Evolutionary conservation across 129 eudicot species (phyloP), one percentile per base, ranked within the genome.

Genomic region (Flaveria linearis): DNA sequence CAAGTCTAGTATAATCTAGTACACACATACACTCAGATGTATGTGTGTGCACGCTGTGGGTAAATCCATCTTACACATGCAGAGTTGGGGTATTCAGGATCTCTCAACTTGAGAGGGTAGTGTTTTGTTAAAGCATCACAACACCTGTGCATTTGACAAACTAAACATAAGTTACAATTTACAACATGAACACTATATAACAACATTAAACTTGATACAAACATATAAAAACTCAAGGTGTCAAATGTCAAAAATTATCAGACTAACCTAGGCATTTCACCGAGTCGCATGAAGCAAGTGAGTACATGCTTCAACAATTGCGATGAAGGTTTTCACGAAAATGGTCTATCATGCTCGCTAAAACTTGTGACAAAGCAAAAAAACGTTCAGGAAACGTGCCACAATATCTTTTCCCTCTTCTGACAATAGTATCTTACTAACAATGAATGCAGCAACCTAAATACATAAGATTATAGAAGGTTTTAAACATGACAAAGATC

Each of bases 221-320:
- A 39, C 8, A 30, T 20, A 36, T 14, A 62, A 20, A 6, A 50
- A 56, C 3, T 45, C 13, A 0, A 73, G 72, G 74, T 65, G 43
- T 65, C 2, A 7, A 74, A 66, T 18, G 69, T 56, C 46, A 80
- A 73, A 66, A 80, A 28, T 45, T 82, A 81, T 78, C 79, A 77
- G 77, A 77, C 83, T 76, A 80, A 83, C 90, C 87, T 86, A 20
- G 90, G 77, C 57, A 51, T 78, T 36, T 80, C 79, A 22, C 83
- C 55, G 47, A 86, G 49, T 11, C 78, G 76, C 56, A 66, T 33
- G 69, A 66, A 86, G 69, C 90, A 86, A 0, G 66, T 69, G 69
- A 86, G 62, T 7, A 83, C 58, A 74, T 86, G 84, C 41, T 77
- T 86, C 22, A 86, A 26, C 56, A 83, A 67, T 33, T 62, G 82